Base-by-base conservation (phyloP, 2,329 filamentous ascomycete species). In the Myriosclerotinia duriaeana region DNA sequence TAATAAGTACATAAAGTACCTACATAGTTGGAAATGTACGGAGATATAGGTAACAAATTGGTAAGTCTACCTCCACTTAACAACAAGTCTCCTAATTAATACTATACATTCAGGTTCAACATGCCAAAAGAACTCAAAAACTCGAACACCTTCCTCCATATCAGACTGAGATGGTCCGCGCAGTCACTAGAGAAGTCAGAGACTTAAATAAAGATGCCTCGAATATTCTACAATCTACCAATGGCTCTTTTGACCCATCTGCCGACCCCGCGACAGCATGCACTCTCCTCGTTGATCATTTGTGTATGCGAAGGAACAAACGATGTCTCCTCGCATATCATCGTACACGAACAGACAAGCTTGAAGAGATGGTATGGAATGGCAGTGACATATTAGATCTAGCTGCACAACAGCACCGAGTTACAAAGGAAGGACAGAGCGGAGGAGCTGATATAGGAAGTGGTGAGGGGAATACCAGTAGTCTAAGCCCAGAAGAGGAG, bases 231-330 rank as follows among this genome's bases (percentile, higher is more conserved):
- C 42, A 30, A 36, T 26, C 55, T 5, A 30, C 50, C 14, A 52
- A 52, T 54, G 90, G 90, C 68, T 89, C 88, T 0, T 98, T 98
- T 81, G 89, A 97, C 72, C 94, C 92, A 89, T 86, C 88, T 20
- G 85, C 89, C 14, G 89, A 97, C 74, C 92, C 92, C 54, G 91
- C 91, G 12, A 89, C 89, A 42, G 93, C 94, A 3, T 96, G 92
- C 76, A 91, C 92, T 1, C 83, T 99, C 34, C 86, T 99, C 30
- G 93, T 98, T 69, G 91, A 97, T 77, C 94, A 99, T 77, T 82
- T 99, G 14, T 93, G 91, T 72, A 97, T 98, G 90, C 89, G 95
- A 59, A 86, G 95, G 65, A 97, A 99, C 78, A 99, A 99, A 78
- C 89, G 95, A 53, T 99, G 95, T 75, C 83, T 99, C 26, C 85